A percentile compares a stretch with the other conserved stretches of the same genome.
Conservation (phyloP, 2,329 filamentous ascomycete genomes). For the Trichoderma sp. region DNA sequence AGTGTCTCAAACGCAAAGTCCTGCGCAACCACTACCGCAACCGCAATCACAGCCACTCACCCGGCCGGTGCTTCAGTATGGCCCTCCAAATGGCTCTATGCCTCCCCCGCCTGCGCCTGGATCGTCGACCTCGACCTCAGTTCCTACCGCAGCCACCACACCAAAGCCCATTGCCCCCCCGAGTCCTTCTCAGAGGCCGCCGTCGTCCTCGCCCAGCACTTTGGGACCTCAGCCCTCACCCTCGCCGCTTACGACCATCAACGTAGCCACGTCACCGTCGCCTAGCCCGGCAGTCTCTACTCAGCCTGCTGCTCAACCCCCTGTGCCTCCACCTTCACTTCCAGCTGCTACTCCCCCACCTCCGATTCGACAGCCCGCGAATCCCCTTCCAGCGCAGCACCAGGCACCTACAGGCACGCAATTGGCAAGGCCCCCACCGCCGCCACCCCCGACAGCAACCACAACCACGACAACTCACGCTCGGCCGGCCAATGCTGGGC, state of each 20-base stretch:
- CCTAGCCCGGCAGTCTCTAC: background rate
- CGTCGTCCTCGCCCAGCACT: conserved; percentile 23
- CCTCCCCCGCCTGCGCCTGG: conserved; percentile 47
- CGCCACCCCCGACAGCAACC: conserved; percentile 29
- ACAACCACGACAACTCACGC: conserved; percentile 24
- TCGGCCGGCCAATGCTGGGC: conserved; percentile 21
- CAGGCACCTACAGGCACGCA: conserved; percentile 23
- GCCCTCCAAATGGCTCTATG: conserved; percentile 61
- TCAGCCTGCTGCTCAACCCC: conserved; percentile 3
- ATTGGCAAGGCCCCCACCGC: conserved; percentile 20
- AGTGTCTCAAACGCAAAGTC: conserved; percentile 12
- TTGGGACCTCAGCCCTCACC: conserved; percentile 15
- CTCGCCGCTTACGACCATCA: background rate
- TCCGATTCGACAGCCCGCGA: conserved; percentile 24
- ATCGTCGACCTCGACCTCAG: conserved; percentile 23
- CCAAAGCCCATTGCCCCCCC: conserved; percentile 21
- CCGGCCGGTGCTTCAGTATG: conserved; percentile 63
- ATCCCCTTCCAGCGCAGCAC: conserved; percentile 23
- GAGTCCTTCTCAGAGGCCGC: conserved; percentile 25
- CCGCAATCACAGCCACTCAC: conserved; percentile 22
- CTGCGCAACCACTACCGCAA: conserved; percentile 9
- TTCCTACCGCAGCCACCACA: conserved; percentile 13
- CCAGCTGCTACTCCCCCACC: conserved; percentile 26
- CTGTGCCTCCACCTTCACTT: conserved; percentile 20
- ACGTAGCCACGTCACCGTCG: conserved; percentile 13